Base-by-base conservation (phyloP, 441 rosid genomes). In the Hura crepitans region DNA sequence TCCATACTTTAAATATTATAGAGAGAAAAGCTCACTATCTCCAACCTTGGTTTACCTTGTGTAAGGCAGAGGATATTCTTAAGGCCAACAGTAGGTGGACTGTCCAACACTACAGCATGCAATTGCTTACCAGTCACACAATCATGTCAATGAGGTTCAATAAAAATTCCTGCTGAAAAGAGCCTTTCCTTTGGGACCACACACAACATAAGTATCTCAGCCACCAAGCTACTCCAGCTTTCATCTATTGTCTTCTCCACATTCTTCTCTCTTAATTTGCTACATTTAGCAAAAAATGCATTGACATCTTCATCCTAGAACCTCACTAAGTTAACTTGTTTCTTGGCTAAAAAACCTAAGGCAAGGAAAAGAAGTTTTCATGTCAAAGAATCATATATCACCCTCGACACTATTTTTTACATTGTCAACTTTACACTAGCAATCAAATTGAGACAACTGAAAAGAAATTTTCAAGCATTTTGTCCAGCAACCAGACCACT, bases 221-320 rank as follows among this genome's bases (percentile, higher is more conserved):
- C 3, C 13, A 20, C 3, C 59, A 51, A 66, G 30, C n/a, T 35
- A 39, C 17, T 27, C 35, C 66, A 62, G 46, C 13, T 2, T 23
- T 27, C 62, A 68, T 68, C 62, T 49, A 54, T 65, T 20, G 2
- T 6, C 27, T 30, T 49, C 28, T 49, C 57, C 18, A 0, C 3
- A 39, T 56, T 56, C 37, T 6, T 18, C 37, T 27, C 18, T n/a
- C 59, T 6, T 54, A n/a, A 5, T 20, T 70, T 39, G 50, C 53
- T 39, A 14, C 42, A 23, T 25, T 51, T 53, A 28, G 12, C 6
- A 27, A 25, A 62, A 51, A 22, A 51, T 3, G 17, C 67, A 22
- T 53, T 45, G n/a, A 62, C 22, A 62, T 62, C 68, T 47, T 70
- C 51, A 43, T 53, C 68, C 30, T 39, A 54, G 0, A 5, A n/a